These are phyloP conservation scores for Durotheca rogersii DNA, from an alignment of 495 filamentous ascomycete genomes.

Conservation along the genomic window DNA sequence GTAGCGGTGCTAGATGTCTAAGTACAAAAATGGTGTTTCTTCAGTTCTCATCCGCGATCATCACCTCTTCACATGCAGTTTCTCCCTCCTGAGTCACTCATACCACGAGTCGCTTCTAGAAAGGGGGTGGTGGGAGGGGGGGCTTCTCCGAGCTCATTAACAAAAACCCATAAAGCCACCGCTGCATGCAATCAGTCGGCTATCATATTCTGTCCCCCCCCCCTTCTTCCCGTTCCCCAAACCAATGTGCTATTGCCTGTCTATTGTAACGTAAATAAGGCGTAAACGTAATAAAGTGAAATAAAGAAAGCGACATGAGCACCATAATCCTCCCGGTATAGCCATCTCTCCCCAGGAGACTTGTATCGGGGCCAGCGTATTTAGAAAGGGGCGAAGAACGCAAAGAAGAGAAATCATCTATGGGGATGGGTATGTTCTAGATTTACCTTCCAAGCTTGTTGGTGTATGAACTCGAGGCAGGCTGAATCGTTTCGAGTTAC, in stretches of 20 bases:
- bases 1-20: conserved; percentile 10
- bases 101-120: not conserved
- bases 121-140: conserved; percentile 10
- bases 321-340: not conserved
- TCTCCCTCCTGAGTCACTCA: conserved; percentile 12
- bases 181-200: conserved; percentile 15
- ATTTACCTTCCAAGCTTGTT: no score
- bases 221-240: no score
- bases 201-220: conserved; percentile 8
- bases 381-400: not conserved
- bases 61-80: conserved; percentile 22
- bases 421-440: no score
- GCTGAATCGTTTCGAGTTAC: conserved; percentile 2
- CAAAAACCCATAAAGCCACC: conserved; percentile 15
- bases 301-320: conserved; percentile 6
- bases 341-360: not conserved
- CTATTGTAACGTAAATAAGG: conserved; percentile 11
- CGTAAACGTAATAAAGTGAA: conserved; percentile 4
- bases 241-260: conserved; percentile 9
- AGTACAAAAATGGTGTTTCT: conserved; percentile 14
- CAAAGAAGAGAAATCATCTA: conserved; percentile 9
- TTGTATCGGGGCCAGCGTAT: not conserved
- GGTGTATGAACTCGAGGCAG: conserved; percentile 10
- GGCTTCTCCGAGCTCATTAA: conserved; percentile 8
- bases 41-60: conserved; percentile 26